Percentiles rank a stretch among this genome's conserved stretches.
Evolutionary conservation across 805 yeast genomes (phyloP).

Genomic region (Zygoascus flipseniorum): DNA sequence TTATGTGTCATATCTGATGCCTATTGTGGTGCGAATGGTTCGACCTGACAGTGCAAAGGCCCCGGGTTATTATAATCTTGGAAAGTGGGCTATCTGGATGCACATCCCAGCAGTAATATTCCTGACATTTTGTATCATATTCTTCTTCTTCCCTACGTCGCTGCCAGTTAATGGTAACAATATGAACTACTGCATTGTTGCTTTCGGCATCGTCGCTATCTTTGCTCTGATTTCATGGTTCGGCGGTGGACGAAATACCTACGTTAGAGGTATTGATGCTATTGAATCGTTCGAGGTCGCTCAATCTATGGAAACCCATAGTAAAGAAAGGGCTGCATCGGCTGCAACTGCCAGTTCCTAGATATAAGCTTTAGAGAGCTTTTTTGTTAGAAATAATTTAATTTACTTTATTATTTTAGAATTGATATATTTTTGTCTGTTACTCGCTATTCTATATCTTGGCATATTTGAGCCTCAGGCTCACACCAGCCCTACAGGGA

Average conservation of each 20-base stretch:
- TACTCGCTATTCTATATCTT: neutral
- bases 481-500: too few relatives aligned
- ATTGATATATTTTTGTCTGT: neutral
- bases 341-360: neutral
- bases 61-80: constrained; percentile 9
- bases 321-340: neutral
- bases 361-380: neutral
- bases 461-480: too few relatives aligned
- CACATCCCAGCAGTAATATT: constrained; percentile 16
- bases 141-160: constrained; percentile 23
- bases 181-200: constrained; percentile 24
- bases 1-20: constrained; percentile 8
- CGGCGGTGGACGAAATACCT: constrained; percentile 6
- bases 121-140: constrained; percentile 17
- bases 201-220: constrained; percentile 5
- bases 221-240: constrained; percentile 7
- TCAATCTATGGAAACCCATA: neutral
- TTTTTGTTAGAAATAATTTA: neutral
- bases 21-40: constrained; percentile 6
- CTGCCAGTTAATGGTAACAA: constrained; percentile 22
- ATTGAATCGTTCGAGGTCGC: neutral
- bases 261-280: neutral
- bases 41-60: constrained; percentile 1
- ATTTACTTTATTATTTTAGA: neutral
- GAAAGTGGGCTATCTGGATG: constrained; percentile 5